Conservation (phyloP, 2,329 filamentous ascomycete genomes). For the Sarocladium strictum region DNA sequence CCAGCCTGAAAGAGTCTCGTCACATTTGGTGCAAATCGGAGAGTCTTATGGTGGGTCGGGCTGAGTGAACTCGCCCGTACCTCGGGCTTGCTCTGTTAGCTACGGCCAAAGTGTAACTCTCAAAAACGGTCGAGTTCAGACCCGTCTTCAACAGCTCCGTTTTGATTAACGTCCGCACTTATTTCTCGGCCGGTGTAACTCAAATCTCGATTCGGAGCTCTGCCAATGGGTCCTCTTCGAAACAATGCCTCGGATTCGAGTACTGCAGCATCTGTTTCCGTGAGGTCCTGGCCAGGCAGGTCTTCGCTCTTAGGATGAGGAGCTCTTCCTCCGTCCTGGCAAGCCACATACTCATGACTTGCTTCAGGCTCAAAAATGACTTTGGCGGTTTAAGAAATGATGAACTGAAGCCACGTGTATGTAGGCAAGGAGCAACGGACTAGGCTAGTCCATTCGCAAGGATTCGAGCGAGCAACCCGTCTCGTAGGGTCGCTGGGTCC, state of each 20-base stretch:
- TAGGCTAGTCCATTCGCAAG: neutral
- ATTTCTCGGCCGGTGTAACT: neutral
- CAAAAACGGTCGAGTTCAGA: neutral
- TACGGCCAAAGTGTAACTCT: conserved; percentile 1
- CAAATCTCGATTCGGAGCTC: neutral
- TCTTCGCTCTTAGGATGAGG: neutral
- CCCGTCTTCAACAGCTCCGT: neutral
- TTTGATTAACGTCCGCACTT: neutral
- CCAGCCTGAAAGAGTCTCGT: neutral
- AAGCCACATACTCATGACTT: neutral
- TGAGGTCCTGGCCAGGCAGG: neutral
- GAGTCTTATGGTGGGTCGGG: neutral
- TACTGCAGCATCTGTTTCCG: neutral
- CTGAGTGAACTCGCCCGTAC: too few species aligned
- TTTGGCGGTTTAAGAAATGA: neutral
- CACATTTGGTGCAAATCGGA: neutral
- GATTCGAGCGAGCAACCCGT: neutral
- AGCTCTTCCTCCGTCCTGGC: neutral
- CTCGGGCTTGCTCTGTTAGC: neutral
- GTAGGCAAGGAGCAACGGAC: neutral
- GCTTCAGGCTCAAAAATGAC: neutral
- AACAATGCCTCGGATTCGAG: neutral
- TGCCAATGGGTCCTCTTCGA: neutral
- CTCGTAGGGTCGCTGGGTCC: neutral
- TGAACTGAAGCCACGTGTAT: neutral